These are phyloP conservation scores for Diutina siamensis DNA, from an alignment of 1,139 yeast species.

Conservation along the genomic window DNA sequence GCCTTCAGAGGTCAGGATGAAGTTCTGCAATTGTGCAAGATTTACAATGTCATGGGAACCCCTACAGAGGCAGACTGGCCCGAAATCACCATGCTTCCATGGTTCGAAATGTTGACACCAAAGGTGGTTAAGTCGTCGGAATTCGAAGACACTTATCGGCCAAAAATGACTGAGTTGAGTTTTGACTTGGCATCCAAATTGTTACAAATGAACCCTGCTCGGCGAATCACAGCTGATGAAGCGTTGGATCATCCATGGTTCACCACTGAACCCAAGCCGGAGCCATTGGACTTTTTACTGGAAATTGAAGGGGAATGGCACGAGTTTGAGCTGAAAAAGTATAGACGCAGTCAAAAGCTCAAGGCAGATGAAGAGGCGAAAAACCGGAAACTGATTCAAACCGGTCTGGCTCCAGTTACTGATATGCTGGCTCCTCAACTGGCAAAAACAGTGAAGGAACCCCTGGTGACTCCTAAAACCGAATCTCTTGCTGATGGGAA, in stretches of 20 bases:
- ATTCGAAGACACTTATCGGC: conserved; percentile 37
- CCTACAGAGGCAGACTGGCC: conserved; percentile 77
- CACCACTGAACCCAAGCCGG: conserved; percentile 47
- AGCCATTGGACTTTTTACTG: conserved; percentile 36
- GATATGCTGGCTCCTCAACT: background rate
- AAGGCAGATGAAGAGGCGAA: background rate
- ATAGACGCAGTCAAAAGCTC: conserved; percentile 43
- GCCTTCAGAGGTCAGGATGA: conserved; percentile 86
- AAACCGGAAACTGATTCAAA: background rate
- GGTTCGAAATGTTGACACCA: conserved; percentile 84
- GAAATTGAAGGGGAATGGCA: conserved; percentile 83
- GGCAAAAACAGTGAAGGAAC: background rate
- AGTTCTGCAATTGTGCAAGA: conserved; percentile 65
- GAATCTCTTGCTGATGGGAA: too few species aligned
- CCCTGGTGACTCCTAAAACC: background rate
- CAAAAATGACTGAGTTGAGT: conserved; percentile 41
- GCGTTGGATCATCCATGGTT: conserved; percentile 66
- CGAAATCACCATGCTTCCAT: conserved; percentile 60
- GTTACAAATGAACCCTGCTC: conserved; percentile 43
- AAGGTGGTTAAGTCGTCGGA: conserved; percentile 30
- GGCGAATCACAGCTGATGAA: conserved; percentile 56
- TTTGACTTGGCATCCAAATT: conserved; percentile 44
- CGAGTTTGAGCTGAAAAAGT: conserved; percentile 87
- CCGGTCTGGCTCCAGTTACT: background rate
- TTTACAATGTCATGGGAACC: conserved; percentile 79